phyloP scores from a whole-genome alignment of 805 yeast species.

The Clavispora santaluciae region DNA sequence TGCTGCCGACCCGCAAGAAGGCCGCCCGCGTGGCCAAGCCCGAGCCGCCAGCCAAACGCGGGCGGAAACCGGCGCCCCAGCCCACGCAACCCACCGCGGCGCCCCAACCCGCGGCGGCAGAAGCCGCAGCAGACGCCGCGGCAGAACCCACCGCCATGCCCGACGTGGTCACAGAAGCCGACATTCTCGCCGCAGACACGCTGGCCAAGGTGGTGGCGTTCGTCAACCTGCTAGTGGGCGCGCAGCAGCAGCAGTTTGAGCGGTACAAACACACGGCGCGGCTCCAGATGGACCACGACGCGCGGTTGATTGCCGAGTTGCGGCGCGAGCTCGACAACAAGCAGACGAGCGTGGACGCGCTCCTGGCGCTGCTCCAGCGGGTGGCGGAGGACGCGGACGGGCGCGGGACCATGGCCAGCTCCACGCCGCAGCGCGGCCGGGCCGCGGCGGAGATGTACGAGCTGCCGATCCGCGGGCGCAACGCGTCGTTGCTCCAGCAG shows the following conservation, averaged over 20 bases:
- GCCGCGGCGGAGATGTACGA: constrained; percentile 16
- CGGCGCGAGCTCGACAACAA: constrained; percentile 21
- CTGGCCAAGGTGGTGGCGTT: constrained; percentile 25
- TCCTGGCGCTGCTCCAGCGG: constrained; percentile 15
- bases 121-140: background rate
- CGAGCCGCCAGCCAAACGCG: background rate
- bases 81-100: background rate
- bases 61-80: background rate
- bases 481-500: constrained; percentile 16
- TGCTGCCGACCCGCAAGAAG: background rate
- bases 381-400: constrained; percentile 6
- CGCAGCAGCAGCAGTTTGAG: constrained; percentile 26
- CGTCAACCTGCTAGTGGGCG: constrained; percentile 26
- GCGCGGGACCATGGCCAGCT: constrained; percentile 3
- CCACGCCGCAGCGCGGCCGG: constrained; percentile 7
- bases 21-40: background rate
- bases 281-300: constrained; percentile 15
- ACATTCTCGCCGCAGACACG: constrained; percentile 24
- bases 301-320: constrained; percentile 21
- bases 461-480: constrained; percentile 29
- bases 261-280: constrained; percentile 19
- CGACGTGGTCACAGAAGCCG: constrained; percentile 22
- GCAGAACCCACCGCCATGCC: background rate
- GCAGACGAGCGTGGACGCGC: constrained; percentile 24
- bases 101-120: background rate